Evolutionary conservation across 371 early-diverging fungal genomes (phyloP), one percentile per base, ranked within the genome.

Genomic region (Mucor mucedo): DNA sequence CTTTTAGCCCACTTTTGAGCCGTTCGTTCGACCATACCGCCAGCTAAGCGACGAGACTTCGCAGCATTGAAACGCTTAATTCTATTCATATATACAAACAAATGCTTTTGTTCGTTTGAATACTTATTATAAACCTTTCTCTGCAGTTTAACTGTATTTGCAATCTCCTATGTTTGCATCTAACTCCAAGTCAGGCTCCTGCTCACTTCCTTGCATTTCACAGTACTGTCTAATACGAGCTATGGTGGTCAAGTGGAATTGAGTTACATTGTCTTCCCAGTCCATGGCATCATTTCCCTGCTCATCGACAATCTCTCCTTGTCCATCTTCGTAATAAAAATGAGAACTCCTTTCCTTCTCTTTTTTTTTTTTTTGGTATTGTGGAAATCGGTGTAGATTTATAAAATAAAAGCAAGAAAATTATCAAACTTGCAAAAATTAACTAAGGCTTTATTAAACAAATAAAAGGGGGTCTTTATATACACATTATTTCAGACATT

Each of bases 1-100:
- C 55, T 58, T 47, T 62, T 67, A 45, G 59, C 68, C 62, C 58
- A 58, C 16, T 62, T 67, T 52, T 67, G 62, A 50, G 55, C 48
- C 13, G 62, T 58, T 39, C 62, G 35, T 62, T 67, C 55, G 30
- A 49, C 41, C 40, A 67, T 58, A 27, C 58, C 50, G n/a, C 50
- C 52, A 16, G 62, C 68, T 61, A 62, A 58, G 47, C 49, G 32
- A 41, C 48, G 44, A 50, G 41, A 56, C 40, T 60, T 66, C 11
- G 52, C 40, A 61, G 58, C 40, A 57, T 58, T 57, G 40, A 44
- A 66, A 6, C 52, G 40, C n/a, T 66, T 66, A 40, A 67, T 48
- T 42, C 45, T 52, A 52, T 56, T 66, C 7, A 55, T 55, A 44
- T 66, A 66, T 40, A 65, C 39, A 66, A 41, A 57, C 4, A 52